A percentile compares a stretch with the other conserved stretches of the same genome.
phyloP scores from a whole-genome alignment of 2,329 filamentous ascomycete species.

The Capronia epimyces region DNA sequence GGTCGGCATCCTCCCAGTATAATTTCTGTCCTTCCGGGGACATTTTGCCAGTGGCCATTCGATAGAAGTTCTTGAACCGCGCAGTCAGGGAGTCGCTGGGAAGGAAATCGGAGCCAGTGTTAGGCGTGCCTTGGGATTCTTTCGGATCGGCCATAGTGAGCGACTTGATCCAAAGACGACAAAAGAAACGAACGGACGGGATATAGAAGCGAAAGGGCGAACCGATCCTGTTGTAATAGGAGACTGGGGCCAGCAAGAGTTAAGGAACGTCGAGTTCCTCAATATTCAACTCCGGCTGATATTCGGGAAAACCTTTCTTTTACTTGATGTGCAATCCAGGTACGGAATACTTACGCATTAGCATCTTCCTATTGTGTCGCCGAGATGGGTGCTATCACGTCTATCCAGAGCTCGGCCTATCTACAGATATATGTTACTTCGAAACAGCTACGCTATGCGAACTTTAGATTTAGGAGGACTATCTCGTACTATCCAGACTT shows the following conservation, averaged over 20 bases:
- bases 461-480: no score
- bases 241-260: not conserved
- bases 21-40: slow-evolving; percentile 62
- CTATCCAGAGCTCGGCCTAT: no score
- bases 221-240: not conserved
- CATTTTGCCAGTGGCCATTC: slow-evolving; percentile 69
- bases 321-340: no score
- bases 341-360: no score
- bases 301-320: not conserved
- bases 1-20: slow-evolving; percentile 73
- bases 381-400: no score
- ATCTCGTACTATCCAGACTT: no score
- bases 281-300: not conserved
- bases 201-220: not conserved
- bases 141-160: slow-evolving; percentile 17
- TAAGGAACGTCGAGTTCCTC: not conserved
- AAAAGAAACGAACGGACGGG: not conserved
- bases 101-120: slow-evolving; percentile 18
- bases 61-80: slow-evolving; percentile 80
- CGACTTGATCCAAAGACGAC: slow-evolving; percentile 1
- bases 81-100: slow-evolving; percentile 41
- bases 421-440: no score
- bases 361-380: no score
- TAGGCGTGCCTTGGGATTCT: not conserved
- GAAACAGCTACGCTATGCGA: no score